phyloP scores from a whole-genome alignment of 2,329 filamentous ascomycete genomes.

The Calonectria henricotiae region DNA sequence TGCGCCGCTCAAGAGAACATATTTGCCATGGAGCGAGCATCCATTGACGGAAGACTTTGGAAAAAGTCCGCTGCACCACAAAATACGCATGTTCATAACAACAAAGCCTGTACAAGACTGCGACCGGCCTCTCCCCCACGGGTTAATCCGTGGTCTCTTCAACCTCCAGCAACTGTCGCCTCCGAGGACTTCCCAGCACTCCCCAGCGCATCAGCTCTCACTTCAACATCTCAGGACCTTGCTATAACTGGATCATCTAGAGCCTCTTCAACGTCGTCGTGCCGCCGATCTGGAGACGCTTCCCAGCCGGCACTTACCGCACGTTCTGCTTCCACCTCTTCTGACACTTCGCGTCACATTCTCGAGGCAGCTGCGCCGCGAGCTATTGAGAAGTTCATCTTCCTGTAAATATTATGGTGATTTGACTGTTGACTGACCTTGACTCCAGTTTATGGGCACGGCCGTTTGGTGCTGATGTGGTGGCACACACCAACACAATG shows the following conservation, averaged over 20 bases:
- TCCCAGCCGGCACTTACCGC: constrained; percentile 27
- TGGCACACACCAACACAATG: constrained; percentile 48
- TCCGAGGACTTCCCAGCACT: constrained; percentile 48
- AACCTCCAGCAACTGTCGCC: constrained; percentile 17
- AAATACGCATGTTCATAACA: constrained; percentile 34
- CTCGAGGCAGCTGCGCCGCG: constrained; percentile 52
- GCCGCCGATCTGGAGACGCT: constrained; percentile 31
- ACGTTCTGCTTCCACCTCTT: constrained; percentile 45
- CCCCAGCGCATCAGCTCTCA: constrained; percentile 34
- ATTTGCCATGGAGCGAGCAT: constrained; percentile 47
- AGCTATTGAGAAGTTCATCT: constrained; percentile 50
- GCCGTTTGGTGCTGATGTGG: constrained; percentile 56
- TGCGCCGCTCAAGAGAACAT: constrained; percentile 14
- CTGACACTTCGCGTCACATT: constrained; percentile 47
- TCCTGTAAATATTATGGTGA: not conserved
- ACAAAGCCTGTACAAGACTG: constrained; percentile 41
- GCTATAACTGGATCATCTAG: constrained; percentile 37
- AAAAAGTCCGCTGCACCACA: constrained; percentile 40
- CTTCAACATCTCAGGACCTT: constrained; percentile 30
- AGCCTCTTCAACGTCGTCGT: constrained; percentile 39
- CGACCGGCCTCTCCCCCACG: constrained; percentile 57
- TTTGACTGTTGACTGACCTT: constrained; percentile 36
- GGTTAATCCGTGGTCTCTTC: constrained; percentile 55
- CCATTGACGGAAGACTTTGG: constrained; percentile 52
- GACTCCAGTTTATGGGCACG: constrained; percentile 54